Percentiles rank a stretch among this genome's conserved stretches.
These are phyloP conservation scores for Neurospora sp. DNA, from an alignment of 2,329 filamentous ascomycete genomes.

Conservation along the genomic window DNA sequence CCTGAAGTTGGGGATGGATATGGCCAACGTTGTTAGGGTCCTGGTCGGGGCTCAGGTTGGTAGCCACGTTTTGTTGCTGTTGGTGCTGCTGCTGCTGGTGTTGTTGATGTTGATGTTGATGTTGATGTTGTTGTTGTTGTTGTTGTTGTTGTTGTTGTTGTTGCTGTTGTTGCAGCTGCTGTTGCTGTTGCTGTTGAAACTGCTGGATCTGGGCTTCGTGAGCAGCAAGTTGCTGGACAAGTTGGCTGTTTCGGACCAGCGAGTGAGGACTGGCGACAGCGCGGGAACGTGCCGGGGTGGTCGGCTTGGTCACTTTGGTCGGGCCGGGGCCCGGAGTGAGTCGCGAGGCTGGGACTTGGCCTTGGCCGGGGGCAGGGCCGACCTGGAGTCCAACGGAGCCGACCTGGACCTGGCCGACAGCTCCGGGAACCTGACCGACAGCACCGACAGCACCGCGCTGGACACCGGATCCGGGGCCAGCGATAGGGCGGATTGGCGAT, in stretches of 20 bases:
- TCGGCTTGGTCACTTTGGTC: constrained; percentile 35
- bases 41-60: constrained; percentile 6
- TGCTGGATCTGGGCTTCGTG: constrained; percentile 12
- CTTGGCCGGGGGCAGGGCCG: constrained; percentile 14
- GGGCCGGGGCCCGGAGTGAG: constrained; percentile 28
- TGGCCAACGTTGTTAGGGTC: neutral
- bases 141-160: constrained; percentile 17
- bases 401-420: neutral
- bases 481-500: constrained; percentile 11
- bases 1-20: neutral
- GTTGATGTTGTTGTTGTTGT: constrained; percentile 13
- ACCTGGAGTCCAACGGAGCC: constrained; percentile 19
- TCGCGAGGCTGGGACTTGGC: constrained; percentile 19
- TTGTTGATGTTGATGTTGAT: constrained; percentile 12
- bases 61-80: constrained; percentile 7
- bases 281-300: constrained; percentile 18
- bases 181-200: constrained; percentile 9
- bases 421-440: neutral
- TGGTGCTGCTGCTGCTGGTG: neutral
- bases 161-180: constrained; percentile 4
- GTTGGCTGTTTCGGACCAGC: neutral
- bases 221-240: constrained; percentile 8
- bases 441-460: neutral
- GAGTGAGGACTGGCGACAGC: constrained; percentile 18
- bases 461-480: neutral